Evolutionary conservation across 768 basidiomycete species (phyloP).

Genomic region (Panellus pusillus): DNA sequence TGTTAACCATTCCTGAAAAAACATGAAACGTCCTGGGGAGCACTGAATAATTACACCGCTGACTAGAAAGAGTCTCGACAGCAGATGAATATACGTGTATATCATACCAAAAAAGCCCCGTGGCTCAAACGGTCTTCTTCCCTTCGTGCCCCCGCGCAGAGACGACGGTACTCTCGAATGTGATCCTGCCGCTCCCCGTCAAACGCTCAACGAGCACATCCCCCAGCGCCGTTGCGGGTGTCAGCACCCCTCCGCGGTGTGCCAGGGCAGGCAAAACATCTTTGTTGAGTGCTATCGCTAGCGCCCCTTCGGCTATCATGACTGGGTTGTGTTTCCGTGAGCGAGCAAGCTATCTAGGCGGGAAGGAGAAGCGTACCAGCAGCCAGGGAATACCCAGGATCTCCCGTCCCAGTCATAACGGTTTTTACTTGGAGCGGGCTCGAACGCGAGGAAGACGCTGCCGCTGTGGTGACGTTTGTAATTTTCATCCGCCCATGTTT

Average conservation of each 20-base stretch:
- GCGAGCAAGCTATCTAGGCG: neutral
- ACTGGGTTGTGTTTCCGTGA: constrained; percentile 38
- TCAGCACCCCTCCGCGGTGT: constrained; percentile 74
- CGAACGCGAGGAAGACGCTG: constrained; percentile 36
- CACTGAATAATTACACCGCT: too few relatives aligned
- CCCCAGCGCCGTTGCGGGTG: constrained; percentile 82
- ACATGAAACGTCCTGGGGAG: too few relatives aligned
- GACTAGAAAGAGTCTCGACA: too few relatives aligned
- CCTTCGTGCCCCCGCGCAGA: constrained; percentile 19
- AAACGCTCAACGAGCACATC: constrained; percentile 71
- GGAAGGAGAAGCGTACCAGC: constrained; percentile 39
- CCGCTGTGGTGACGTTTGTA: constrained; percentile 71
- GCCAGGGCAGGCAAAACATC: constrained; percentile 56
- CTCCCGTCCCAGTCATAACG: constrained; percentile 64
- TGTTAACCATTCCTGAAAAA: too few relatives aligned
- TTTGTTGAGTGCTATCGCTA: constrained; percentile 62
- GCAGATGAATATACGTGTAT: too few relatives aligned
- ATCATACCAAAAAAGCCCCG: too few relatives aligned
- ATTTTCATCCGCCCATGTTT: constrained; percentile 60
- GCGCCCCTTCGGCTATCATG: constrained; percentile 78
- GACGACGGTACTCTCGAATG: constrained; percentile 55
- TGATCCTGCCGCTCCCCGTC: constrained; percentile 53
- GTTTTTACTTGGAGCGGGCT: constrained; percentile 54
- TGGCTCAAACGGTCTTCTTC: constrained; percentile 24
- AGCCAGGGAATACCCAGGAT: constrained; percentile 71